A percentile compares a stretch with the other conserved stretches of the same genome.
phyloP scores from a whole-genome alignment of 2,329 filamentous ascomycete genomes.

The Colletotrichum brevisporum region DNA sequence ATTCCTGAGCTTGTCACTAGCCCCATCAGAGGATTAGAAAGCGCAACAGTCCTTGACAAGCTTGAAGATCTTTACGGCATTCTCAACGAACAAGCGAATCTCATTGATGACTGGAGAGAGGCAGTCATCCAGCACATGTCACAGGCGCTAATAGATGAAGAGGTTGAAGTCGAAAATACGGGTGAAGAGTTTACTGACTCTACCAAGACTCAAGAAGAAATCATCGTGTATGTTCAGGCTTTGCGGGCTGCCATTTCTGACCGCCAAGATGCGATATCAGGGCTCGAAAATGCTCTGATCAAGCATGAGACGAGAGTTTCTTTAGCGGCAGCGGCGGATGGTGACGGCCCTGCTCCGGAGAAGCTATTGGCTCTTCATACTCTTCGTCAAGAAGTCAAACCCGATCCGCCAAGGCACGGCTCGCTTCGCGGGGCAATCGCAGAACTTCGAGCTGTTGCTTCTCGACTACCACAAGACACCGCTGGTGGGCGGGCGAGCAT shows the following conservation, averaged over 20 bases:
- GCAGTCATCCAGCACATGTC: slow-evolving; percentile 80
- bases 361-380: slow-evolving; percentile 67
- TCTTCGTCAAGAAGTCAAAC: slow-evolving; percentile 62
- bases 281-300: slow-evolving; percentile 81
- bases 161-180: slow-evolving; percentile 79
- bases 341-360: slow-evolving; percentile 79
- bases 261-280: slow-evolving; percentile 81
- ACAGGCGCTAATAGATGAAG: slow-evolving; percentile 85
- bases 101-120: slow-evolving; percentile 82
- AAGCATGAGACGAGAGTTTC: slow-evolving; percentile 79
- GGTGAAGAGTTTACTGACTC: slow-evolving; percentile 94
- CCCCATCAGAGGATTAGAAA: slow-evolving; percentile 78
- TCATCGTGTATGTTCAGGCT: slow-evolving; percentile 88
- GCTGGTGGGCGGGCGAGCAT: slow-evolving; percentile 49
- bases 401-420: slow-evolving; percentile 58
- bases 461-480: slow-evolving; percentile 70
- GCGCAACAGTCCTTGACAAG: slow-evolving; percentile 73
- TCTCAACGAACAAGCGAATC: slow-evolving; percentile 79
- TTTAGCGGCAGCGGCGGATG: slow-evolving; percentile 70
- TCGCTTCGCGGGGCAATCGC: slow-evolving; percentile 81
- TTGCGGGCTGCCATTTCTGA: slow-evolving; percentile 84
- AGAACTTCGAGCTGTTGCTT: slow-evolving; percentile 78
- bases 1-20: slow-evolving; percentile 71
- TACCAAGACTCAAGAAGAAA: slow-evolving; percentile 87
- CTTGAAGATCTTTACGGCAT: slow-evolving; percentile 75